Evolutionary conservation across 768 basidiomycete species (phyloP).

Genomic region (Serendipita sp.): DNA sequence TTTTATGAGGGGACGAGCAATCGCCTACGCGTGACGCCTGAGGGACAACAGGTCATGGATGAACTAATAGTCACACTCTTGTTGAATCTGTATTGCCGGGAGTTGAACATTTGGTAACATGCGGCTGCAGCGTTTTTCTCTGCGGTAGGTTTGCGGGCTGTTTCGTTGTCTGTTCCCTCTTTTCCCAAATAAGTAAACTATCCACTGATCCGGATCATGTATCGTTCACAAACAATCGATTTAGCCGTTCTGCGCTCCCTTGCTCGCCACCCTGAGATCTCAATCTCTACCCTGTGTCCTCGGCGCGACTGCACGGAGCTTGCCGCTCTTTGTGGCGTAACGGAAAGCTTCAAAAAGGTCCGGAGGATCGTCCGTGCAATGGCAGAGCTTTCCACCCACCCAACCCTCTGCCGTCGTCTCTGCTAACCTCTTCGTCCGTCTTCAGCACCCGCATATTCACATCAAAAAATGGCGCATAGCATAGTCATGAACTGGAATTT

Average conservation of each 20-base stretch:
- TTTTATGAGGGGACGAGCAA: neutral
- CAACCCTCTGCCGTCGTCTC: neutral
- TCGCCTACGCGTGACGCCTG: neutral
- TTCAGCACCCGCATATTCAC: neutral
- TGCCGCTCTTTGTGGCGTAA: neutral
- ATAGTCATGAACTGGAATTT: conserved; percentile 4
- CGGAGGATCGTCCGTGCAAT: neutral
- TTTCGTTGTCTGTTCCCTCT: conserved; percentile 1
- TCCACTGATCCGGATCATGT: neutral
- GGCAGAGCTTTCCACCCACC: neutral
- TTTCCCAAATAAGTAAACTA: conserved; percentile 3
- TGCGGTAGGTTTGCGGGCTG: neutral
- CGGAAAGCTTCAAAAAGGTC: neutral
- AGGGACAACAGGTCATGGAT: neutral
- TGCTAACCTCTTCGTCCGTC: neutral
- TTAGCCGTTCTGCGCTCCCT: neutral
- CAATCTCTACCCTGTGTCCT: neutral
- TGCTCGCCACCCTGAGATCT: neutral
- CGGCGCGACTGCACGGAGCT: neutral
- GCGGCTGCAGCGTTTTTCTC: conserved; percentile 1
- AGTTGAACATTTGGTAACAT: neutral
- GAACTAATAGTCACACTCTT: conserved; percentile 2
- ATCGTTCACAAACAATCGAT: neutral
- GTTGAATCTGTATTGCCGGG: conserved; percentile 4
- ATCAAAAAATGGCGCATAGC: neutral